Evolutionary conservation across 2,329 filamentous ascomycete species (phyloP).

Genomic region (Ophidiomyces ophidiicola): DNA sequence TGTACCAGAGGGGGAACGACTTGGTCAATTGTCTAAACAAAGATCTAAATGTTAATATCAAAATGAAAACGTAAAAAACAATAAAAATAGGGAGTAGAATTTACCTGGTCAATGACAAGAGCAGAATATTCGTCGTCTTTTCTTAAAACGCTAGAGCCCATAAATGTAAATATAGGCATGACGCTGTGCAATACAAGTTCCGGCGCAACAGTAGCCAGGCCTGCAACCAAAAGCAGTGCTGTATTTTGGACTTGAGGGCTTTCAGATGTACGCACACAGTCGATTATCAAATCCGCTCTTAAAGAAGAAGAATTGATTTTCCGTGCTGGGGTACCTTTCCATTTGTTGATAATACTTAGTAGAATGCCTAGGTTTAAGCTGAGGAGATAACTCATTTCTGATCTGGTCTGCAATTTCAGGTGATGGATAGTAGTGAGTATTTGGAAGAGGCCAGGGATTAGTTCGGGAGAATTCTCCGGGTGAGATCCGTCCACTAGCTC

Average conservation of each 20-base stretch:
- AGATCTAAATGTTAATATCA: too few relatives aligned
- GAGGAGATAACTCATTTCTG: constrained; percentile 82
- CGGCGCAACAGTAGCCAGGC: constrained; percentile 73
- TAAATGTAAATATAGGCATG: constrained; percentile 98
- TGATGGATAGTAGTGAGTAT: constrained; percentile 78
- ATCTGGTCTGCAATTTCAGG: constrained; percentile 66
- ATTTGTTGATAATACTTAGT: constrained; percentile 67
- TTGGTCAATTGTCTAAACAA: constrained; percentile 64
- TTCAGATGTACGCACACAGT: constrained; percentile 81
- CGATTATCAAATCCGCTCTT: constrained; percentile 80
- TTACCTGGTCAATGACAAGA: constrained; percentile 69
- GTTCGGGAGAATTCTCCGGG: constrained; percentile 58
- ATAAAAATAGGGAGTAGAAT: not conserved
- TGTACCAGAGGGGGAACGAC: constrained; percentile 85
- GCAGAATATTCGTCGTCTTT: constrained; percentile 96
- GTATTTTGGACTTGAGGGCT: constrained; percentile 91
- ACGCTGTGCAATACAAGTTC: constrained; percentile 90
- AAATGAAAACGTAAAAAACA: not conserved
- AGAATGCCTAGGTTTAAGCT: constrained; percentile 72
- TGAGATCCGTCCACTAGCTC: constrained; percentile 75
- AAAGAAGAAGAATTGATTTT: constrained; percentile 67
- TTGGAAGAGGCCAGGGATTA: constrained; percentile 70
- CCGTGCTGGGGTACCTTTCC: constrained; percentile 39
- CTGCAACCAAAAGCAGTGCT: constrained; percentile 75
- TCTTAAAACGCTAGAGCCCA: constrained; percentile 79